Percentiles rank a stretch among this genome's conserved stretches.
phyloP scores from a whole-genome alignment of 257 asterid genomes.

The Scutellaria barbata region DNA sequence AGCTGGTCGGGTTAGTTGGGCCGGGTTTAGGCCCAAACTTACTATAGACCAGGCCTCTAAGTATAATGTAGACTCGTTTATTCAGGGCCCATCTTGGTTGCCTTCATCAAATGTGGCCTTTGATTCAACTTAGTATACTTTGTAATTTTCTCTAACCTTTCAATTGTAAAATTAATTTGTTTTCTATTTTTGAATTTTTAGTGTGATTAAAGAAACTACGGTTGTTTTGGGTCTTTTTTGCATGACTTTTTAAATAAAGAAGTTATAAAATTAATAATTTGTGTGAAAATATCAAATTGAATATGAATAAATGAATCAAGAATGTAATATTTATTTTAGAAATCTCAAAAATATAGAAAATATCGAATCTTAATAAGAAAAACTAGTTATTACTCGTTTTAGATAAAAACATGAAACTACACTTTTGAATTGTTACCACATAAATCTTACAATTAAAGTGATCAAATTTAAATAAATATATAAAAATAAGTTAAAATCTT shows the following conservation, averaged over 20 bases:
- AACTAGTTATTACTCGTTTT: no score
- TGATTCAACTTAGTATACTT: constrained; percentile 42
- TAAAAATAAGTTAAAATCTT: no score
- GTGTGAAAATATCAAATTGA: neutral
- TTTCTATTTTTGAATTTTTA: constrained; percentile 7
- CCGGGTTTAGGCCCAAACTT: constrained; percentile 54
- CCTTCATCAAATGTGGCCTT: constrained; percentile 42
- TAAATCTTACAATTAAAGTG: no score
- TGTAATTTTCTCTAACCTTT: constrained; percentile 19
- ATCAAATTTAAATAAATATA: no score
- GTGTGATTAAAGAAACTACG: neutral
- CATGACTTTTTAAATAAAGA: no score
- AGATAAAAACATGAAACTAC: no score
- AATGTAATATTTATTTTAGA: no score
- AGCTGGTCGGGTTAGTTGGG: constrained; percentile 60
- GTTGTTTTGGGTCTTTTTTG: neutral
- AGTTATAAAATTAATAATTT: neutral
- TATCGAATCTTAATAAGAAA: no score
- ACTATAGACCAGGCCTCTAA: constrained; percentile 47
- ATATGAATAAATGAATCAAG: neutral
- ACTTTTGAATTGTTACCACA: no score
- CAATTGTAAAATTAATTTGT: constrained; percentile 16
- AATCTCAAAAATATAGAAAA: no score
- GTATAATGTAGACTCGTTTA: constrained; percentile 55
- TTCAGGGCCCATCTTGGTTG: constrained; percentile 67